These are phyloP conservation scores for Sarcodon aspratus DNA, from an alignment of 768 basidiomycete species.

Conservation along the genomic window DNA sequence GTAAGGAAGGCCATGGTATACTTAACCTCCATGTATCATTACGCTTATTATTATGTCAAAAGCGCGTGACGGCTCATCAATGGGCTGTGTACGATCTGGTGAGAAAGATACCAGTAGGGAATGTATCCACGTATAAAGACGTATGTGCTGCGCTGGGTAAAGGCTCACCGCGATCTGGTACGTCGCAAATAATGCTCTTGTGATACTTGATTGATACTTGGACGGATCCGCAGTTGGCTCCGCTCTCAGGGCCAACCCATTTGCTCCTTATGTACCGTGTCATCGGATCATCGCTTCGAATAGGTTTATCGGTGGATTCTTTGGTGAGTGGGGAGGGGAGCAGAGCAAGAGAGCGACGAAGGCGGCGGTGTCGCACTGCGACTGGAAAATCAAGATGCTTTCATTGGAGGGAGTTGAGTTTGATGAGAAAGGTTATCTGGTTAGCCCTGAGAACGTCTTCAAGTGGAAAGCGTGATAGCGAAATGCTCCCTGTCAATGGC, in stretches of 20 bases:
- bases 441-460: background rate
- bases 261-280: background rate
- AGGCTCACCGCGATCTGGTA: background rate
- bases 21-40: background rate
- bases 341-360: too few relatives aligned
- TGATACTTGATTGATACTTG: too few relatives aligned
- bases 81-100: conserved; percentile 53
- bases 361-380: background rate
- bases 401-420: background rate
- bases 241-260: background rate
- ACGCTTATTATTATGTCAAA: background rate
- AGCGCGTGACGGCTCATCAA: conserved; percentile 41
- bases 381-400: background rate
- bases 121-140: conserved; percentile 46
- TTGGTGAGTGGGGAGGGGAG: background rate
- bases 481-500: too few relatives aligned
- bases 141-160: background rate
- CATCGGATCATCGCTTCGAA: background rate
- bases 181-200: background rate
- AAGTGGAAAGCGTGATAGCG: background rate
- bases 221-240: background rate
- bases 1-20: background rate
- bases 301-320: background rate
- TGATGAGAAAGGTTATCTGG: background rate
- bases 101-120: conserved; percentile 35